These are phyloP conservation scores for Litsea cubeba DNA, from an alignment of 164 flowering plant species.

Conservation along the genomic window DNA sequence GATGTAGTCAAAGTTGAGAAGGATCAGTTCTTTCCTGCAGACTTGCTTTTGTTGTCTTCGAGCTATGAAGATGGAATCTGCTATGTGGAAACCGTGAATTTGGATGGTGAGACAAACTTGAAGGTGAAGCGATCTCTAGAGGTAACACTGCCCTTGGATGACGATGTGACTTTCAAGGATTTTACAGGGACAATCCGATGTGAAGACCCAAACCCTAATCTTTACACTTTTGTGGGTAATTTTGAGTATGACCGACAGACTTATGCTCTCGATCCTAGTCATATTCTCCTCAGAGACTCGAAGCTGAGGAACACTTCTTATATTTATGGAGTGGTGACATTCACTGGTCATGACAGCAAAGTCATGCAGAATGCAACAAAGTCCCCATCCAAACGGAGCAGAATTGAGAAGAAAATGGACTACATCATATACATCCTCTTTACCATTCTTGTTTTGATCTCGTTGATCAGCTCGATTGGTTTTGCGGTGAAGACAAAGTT, in stretches of 20 bases:
- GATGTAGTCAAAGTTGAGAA: conserved; percentile 72
- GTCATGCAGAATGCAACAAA: conserved; percentile 75
- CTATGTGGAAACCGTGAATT: conserved; percentile 85
- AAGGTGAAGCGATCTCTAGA: conserved; percentile 73
- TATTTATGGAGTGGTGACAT: conserved; percentile 70
- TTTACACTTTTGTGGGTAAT: conserved; percentile 70
- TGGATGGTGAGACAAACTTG: conserved; percentile 86
- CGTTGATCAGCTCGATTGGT: conserved; percentile 59
- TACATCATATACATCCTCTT: conserved; percentile 60
- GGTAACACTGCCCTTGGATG: conserved; percentile 46
- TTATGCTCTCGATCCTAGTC: conserved; percentile 58
- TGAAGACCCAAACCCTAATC: conserved; percentile 83
- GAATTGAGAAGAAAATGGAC: conserved; percentile 67
- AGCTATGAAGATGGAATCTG: conserved; percentile 77
- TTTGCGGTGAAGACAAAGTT: conserved; percentile 53
- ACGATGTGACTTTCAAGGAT: conserved; percentile 42
- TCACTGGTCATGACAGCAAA: conserved; percentile 81
- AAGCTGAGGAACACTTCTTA: conserved; percentile 73
- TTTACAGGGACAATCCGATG: conserved; percentile 62
- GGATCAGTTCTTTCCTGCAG: conserved; percentile 88
- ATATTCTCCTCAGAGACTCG: conserved; percentile 75
- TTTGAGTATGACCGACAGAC: conserved; percentile 47
- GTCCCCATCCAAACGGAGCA: conserved; percentile 84
- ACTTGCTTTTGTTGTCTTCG: conserved; percentile 71
- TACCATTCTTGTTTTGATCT: conserved; percentile 43